Evolutionary conservation across 169 alveolate species (phyloP).

Genomic region (Plasmodium inui): DNA sequence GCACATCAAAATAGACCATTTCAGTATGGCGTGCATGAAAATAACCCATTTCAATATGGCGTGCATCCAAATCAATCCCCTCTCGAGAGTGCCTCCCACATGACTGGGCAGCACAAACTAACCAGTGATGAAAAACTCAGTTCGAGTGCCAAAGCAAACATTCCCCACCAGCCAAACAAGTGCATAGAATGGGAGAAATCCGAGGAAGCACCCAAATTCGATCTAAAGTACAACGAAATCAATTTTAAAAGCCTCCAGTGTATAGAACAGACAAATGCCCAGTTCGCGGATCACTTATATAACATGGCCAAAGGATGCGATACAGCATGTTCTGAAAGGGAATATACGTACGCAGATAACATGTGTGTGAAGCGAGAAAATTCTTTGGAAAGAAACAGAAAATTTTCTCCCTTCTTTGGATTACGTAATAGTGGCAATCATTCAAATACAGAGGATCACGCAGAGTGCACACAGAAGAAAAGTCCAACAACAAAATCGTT

Average conservation of each 20-base stretch:
- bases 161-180: background rate
- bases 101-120: background rate
- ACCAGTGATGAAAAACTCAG: slow-evolving; percentile 1
- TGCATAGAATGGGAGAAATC: background rate
- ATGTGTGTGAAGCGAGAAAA: slow-evolving; percentile 3
- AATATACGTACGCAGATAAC: slow-evolving; percentile 8
- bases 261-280: background rate
- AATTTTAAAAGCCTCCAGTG: background rate
- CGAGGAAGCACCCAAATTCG: background rate
- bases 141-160: background rate
- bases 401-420: slow-evolving; percentile 73
- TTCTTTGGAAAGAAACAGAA: slow-evolving; percentile 21
- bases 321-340: background rate
- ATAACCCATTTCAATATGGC: background rate
- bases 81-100: background rate
- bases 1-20: too few relatives aligned
- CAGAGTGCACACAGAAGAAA: background rate
- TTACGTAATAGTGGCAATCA: slow-evolving; percentile 11
- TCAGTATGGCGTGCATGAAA: background rate
- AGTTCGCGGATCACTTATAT: background rate
- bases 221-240: background rate
- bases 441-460: background rate
- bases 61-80: background rate
- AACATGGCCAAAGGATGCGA: background rate
- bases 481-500: slow-evolving; percentile 7